Base-by-base conservation (phyloP, 2,329 filamentous ascomycete genomes). In the Aspergillus calidoustus region DNA sequence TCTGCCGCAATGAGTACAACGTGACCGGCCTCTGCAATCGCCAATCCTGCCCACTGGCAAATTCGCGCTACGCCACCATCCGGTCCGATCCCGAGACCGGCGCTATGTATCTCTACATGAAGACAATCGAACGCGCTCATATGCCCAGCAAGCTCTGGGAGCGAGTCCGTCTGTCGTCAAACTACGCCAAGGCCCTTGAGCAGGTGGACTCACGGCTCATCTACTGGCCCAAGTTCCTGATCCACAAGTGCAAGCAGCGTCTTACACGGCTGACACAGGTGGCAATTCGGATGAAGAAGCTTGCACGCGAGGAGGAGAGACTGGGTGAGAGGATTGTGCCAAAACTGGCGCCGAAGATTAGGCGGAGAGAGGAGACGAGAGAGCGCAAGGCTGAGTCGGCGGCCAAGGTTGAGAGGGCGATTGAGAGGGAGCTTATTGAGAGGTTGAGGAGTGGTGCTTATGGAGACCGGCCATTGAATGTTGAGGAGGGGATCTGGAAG, bases 211-310 rank as follows among this genome's bases (percentile, higher is more conserved):
- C 91, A 70, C 86, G 90, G 53, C 83, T 97, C 68, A 90, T 93
- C 73, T 98, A 97, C 84, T 98, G 93, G 82, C 93, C 94, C 59
- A 96, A 97, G 77, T 97, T 96, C 75, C 81, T 97, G 66, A 82
- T 92, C 38, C 93, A 97, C 82, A 97, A 96, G 81, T 95, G 92
- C 84, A 99, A 99, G 83, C 95, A 98, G 81, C 89, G 95, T 63
- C 86, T 98, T 49, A 98, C 95, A 9, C 84, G 95, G 53, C 77
- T 99, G 72, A 96, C 92, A 55, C 95, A 98, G 82, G 94, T 99
- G 52, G 89, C 90, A 60, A 95, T 97, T 67, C 80, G 86, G 53
- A 86, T 84, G 76, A 87, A 91, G 72, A 88, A 89, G 74, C 83
- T 98, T 64, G 92, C 91, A 31, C 92, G 90, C 73, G 94, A 97